A percentile compares a stretch with the other conserved stretches of the same genome.
These are phyloP conservation scores for Cajanus cajan DNA, from an alignment of 306 rosid genomes.

Conservation along the genomic window DNA sequence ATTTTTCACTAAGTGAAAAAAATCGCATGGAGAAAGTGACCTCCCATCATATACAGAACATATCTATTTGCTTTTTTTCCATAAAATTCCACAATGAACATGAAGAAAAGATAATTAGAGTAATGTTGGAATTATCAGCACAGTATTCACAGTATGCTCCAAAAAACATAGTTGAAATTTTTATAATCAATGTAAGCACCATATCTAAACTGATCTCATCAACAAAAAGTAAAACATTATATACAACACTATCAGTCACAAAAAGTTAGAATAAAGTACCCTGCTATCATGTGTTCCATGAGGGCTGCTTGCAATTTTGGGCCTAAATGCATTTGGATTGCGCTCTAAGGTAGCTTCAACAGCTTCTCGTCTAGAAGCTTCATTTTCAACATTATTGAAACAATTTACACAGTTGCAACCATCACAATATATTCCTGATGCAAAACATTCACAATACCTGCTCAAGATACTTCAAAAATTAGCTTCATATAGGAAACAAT, in stretches of 20 bases:
- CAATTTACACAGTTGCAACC: conserved; percentile 99
- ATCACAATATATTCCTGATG: conserved; percentile 97
- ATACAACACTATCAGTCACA: conserved; percentile 9
- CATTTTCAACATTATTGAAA: conserved; percentile 93
- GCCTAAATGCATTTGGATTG: conserved; percentile 98
- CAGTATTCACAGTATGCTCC: conserved; percentile 8
- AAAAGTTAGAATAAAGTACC: conserved; percentile 49
- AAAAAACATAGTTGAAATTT: conserved; percentile 10
- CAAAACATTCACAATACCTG: conserved; percentile 99
- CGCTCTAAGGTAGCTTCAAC: conserved; percentile 98
- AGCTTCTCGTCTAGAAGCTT: conserved; percentile 93
- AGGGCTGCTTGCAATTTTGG: conserved; percentile 98
- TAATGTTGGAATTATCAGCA: conserved; percentile 17
- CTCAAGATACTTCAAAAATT: conserved; percentile 40
- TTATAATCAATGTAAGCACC: not conserved
- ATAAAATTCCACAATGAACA: conserved; percentile 21
- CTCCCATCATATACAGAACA: not conserved
- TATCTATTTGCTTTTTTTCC: conserved; percentile 6
- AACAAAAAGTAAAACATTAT: conserved; percentile 4
- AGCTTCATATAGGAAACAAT: conserved; percentile 25
- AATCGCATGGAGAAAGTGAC: not conserved
- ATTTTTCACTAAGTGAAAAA: not conserved
- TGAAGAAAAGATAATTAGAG: conserved; percentile 2
- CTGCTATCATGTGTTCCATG: conserved; percentile 72
- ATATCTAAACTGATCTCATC: not conserved